These are phyloP conservation scores for Pyrenophora graminea DNA, from an alignment of 2,329 filamentous ascomycete species.

Conservation along the genomic window DNA sequence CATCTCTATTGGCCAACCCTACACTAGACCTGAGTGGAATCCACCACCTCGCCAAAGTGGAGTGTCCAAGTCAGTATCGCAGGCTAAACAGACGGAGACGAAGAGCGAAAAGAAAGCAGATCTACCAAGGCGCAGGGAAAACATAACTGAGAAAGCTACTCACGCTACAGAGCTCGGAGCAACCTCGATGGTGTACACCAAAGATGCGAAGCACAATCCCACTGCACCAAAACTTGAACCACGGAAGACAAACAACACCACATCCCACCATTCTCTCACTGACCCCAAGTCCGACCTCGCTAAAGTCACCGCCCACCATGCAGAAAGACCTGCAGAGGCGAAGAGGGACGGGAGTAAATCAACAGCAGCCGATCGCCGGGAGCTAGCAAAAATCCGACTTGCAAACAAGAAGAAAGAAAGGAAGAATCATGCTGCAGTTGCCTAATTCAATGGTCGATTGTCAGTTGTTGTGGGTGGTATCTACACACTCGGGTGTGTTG, in stretches of 20 bases:
- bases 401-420: conserved; percentile 35
- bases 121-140: not conserved
- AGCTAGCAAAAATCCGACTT: conserved; percentile 32
- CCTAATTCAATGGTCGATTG: not conserved
- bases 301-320: conserved; percentile 31
- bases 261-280: conserved; percentile 7
- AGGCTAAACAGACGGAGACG: conserved; percentile 8
- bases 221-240: not conserved
- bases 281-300: conserved; percentile 29
- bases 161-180: conserved; percentile 9
- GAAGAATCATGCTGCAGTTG: conserved; percentile 18
- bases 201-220: not conserved
- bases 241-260: not conserved
- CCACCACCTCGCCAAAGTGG: conserved; percentile 26
- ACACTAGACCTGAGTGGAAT: conserved; percentile 31
- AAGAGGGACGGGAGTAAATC: conserved; percentile 25
- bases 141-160: conserved; percentile 1
- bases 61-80: conserved; percentile 22
- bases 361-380: conserved; percentile 31
- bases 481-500: not conserved
- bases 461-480: not conserved
- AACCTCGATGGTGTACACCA: conserved; percentile 7
- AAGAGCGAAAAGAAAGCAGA: conserved; percentile 10
- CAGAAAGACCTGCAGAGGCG: conserved; percentile 27
- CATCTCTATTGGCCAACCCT: conserved; percentile 33